Conservation (phyloP, 2,329 filamentous ascomycete genomes). For the Pestalotiopsis sp. region DNA sequence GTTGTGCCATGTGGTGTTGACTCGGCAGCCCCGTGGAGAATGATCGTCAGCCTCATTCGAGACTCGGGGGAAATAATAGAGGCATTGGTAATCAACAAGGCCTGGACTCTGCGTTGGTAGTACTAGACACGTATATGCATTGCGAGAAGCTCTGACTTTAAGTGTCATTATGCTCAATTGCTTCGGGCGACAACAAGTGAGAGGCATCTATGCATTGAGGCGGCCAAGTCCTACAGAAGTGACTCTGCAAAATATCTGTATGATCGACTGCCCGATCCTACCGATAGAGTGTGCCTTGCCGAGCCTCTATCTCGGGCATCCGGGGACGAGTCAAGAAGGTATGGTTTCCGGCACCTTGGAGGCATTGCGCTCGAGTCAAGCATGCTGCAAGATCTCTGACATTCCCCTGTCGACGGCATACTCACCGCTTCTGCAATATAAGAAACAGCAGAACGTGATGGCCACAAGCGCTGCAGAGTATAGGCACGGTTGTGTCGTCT, state of each 20-base stretch:
- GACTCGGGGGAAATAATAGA: neutral
- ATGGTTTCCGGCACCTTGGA: neutral
- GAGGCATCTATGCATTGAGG: neutral
- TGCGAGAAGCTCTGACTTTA: no score
- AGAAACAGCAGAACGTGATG: no score
- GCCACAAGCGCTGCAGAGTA: no score
- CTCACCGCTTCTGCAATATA: neutral
- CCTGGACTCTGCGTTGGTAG: no score
- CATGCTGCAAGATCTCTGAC: neutral
- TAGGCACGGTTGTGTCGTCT: no score
- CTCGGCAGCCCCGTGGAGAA: neutral
- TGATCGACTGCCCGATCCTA: neutral
- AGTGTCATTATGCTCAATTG: no score
- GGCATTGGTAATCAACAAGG: neutral
- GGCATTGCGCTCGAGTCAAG: neutral
- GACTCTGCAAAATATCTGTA: neutral
- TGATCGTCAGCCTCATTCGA: neutral
- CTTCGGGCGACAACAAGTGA: no score
- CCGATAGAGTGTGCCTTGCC: neutral
- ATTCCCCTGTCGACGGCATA: neutral
- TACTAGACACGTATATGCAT: no score
- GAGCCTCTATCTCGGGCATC: neutral
- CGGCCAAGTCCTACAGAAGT: neutral
- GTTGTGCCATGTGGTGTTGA: neutral
- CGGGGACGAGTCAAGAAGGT: neutral